These are phyloP conservation scores for Fusarium nisikadoi DNA, from an alignment of 2,329 filamentous ascomycete genomes.

Conservation along the genomic window DNA sequence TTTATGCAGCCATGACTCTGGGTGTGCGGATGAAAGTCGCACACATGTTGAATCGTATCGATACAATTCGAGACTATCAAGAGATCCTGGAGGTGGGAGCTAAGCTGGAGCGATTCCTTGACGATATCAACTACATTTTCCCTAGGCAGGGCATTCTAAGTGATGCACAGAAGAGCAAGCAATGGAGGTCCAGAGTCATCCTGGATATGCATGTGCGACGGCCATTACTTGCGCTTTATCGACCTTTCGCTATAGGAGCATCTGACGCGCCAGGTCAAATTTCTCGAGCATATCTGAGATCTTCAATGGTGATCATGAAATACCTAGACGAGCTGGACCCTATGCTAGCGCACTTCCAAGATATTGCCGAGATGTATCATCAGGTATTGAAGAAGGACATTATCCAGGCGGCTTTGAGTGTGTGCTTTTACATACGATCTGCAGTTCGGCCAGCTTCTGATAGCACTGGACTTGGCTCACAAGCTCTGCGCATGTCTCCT, in stretches of 20 bases:
- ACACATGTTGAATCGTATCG: slow-evolving; percentile 62
- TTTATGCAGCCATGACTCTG: slow-evolving; percentile 63
- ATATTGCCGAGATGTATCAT: slow-evolving; percentile 63
- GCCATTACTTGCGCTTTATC: slow-evolving; percentile 63
- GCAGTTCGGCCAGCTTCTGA: slow-evolving; percentile 46
- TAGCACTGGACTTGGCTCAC: slow-evolving; percentile 44
- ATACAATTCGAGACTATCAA: slow-evolving; percentile 62
- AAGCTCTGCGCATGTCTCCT: slow-evolving; percentile 50
- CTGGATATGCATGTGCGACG: slow-evolving; percentile 66
- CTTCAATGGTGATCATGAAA: slow-evolving; percentile 65
- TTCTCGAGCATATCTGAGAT: slow-evolving; percentile 62
- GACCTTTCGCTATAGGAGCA: slow-evolving; percentile 64
- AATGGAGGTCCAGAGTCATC: slow-evolving; percentile 62
- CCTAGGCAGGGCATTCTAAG: slow-evolving; percentile 58
- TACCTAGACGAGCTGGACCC: slow-evolving; percentile 66
- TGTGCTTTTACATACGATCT: slow-evolving; percentile 65
- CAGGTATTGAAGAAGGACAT: slow-evolving; percentile 65
- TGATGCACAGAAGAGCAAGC: slow-evolving; percentile 58
- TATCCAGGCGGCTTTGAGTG: slow-evolving; percentile 64
- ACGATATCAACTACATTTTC: slow-evolving; percentile 65
- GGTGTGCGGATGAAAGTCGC: slow-evolving; percentile 61
- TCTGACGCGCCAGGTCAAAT: slow-evolving; percentile 62
- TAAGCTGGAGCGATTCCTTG: slow-evolving; percentile 64
- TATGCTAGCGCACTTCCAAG: slow-evolving; percentile 56
- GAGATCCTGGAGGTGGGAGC: slow-evolving; percentile 64